Evolutionary conservation across 164 flowering plant genomes (phyloP).

Genomic region (Chloranthus sessilifolius): DNA sequence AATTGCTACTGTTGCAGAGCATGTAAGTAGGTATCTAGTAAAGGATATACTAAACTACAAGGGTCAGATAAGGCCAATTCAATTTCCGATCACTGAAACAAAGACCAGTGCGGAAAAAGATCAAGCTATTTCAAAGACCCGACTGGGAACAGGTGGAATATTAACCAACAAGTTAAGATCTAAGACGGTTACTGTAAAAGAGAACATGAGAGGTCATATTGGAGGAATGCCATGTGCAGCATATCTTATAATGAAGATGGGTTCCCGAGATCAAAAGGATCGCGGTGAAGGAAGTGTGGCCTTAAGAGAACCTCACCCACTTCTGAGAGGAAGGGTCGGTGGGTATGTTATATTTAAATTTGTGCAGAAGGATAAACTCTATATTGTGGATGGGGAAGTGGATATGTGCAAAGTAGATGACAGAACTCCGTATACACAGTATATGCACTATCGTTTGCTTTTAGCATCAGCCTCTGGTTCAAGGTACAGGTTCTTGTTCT

Average conservation of each 20-base stretch:
- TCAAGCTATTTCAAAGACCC: constrained; percentile 5
- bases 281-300: constrained; percentile 2
- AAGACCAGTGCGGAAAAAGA: neutral
- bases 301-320: constrained; percentile 17
- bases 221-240: constrained; percentile 59
- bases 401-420: constrained; percentile 38
- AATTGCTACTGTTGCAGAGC: constrained; percentile 49
- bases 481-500: no score
- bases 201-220: constrained; percentile 45
- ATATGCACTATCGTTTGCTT: constrained; percentile 46
- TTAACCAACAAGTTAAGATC: neutral
- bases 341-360: constrained; percentile 34
- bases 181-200: constrained; percentile 22
- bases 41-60: constrained; percentile 33
- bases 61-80: constrained; percentile 5
- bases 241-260: constrained; percentile 43
- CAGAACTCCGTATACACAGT: constrained; percentile 50
- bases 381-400: constrained; percentile 49
- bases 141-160: neutral
- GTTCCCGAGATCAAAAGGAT: constrained; percentile 5
- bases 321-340: constrained; percentile 40
- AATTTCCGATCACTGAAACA: neutral
- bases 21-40: constrained; percentile 36
- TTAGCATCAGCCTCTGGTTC: constrained; percentile 57
- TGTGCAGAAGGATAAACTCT: constrained; percentile 35